Percentiles rank a stretch among this genome's conserved stretches.
Conservation (phyloP, 192 early-diverging fungal genomes). For the Linderina pennispora region DNA sequence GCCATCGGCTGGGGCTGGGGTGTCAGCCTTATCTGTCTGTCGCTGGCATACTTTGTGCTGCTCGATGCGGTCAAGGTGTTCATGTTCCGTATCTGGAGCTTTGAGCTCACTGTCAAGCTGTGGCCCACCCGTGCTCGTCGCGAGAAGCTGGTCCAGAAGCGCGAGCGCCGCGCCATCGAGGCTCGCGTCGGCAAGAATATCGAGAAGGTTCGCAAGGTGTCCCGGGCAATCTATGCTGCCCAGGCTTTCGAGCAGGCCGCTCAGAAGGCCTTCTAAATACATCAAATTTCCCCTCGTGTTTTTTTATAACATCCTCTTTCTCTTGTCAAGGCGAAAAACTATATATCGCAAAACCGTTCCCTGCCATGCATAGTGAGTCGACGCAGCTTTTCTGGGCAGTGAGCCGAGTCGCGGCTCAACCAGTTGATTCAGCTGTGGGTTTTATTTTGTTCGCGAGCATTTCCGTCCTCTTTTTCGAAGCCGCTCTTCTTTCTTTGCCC, state of each 20-base stretch:
- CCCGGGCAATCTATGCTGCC: slow-evolving; percentile 33
- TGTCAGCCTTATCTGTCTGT: slow-evolving; percentile 61
- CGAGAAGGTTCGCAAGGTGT: slow-evolving; percentile 28
- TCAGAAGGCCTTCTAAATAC: too few species aligned
- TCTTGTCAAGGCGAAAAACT: too few species aligned
- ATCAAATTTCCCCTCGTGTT: too few species aligned
- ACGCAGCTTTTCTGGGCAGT: too few species aligned
- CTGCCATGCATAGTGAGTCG: too few species aligned
- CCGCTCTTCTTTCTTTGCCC: too few species aligned
- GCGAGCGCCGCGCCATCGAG: slow-evolving; percentile 44
- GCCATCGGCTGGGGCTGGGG: slow-evolving; percentile 73
- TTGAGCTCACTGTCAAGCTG: slow-evolving; percentile 80
- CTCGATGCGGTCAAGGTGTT: slow-evolving; percentile 91
- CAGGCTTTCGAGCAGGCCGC: slow-evolving; percentile 27
- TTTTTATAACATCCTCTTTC: too few species aligned
- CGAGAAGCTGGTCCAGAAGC: slow-evolving; percentile 53
- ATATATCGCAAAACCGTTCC: too few species aligned
- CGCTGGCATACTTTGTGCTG: slow-evolving; percentile 75
- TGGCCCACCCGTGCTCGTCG: slow-evolving; percentile 65
- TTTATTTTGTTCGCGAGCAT: too few species aligned
- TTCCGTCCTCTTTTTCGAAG: too few species aligned
- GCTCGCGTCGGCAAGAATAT: slow-evolving; percentile 43
- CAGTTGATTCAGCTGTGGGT: too few species aligned
- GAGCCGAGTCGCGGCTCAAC: too few species aligned
- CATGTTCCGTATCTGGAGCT: slow-evolving; percentile 79